Evolutionary conservation across 2,329 filamentous ascomycete species (phyloP), one percentile per base, ranked within the genome.

Genomic region (Ceratocystis cubensis): DNA sequence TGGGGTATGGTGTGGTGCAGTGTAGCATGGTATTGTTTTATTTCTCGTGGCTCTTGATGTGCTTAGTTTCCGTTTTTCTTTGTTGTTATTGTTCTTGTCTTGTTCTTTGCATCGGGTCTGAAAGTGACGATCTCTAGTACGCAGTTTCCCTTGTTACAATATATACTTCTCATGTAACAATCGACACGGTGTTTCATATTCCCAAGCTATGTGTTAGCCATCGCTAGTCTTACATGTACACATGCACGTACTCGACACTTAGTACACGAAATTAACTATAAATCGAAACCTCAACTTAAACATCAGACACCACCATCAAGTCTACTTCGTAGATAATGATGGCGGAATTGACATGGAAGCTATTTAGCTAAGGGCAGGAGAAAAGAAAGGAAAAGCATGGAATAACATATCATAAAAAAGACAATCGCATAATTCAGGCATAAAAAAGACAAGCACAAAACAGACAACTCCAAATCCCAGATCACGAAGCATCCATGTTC

Each of bases 311-410:
- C 37, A 41, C 37, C 37, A 41, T 41, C 37, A 41, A 41, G 37
- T 15, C 10, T 41, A 15, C 37, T 41, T 41, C 3, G 37, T 41
- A 41, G 37, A 15, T 41, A 4, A 41, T 41, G 37, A 41, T 41
- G 1, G 37, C 1, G 37, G 37, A 41, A 41, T 41, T 3, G 1
- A 41, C 13, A 41, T 15, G 37, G 10, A 41, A 41, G 13, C 37
- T 41, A 41, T 15, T 5, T 41, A 59, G 10, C 56, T 33, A 17
- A 59, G 75, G 20, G 73, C 33, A 61, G 33, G 20, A 67, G 20
- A 61, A 30, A 44, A 59, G 41, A 62, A 44, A 62, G 17, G 17
- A 37, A 66, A 66, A 62, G 45, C 50, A 67, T 25, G n/a, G 65
- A 65, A 53, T 17, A 53, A 53, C 22, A 53, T 50, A 50, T 50